Conservation (phyloP, 1,139 yeast species). For the Suhomyces chickasaworum region DNA sequence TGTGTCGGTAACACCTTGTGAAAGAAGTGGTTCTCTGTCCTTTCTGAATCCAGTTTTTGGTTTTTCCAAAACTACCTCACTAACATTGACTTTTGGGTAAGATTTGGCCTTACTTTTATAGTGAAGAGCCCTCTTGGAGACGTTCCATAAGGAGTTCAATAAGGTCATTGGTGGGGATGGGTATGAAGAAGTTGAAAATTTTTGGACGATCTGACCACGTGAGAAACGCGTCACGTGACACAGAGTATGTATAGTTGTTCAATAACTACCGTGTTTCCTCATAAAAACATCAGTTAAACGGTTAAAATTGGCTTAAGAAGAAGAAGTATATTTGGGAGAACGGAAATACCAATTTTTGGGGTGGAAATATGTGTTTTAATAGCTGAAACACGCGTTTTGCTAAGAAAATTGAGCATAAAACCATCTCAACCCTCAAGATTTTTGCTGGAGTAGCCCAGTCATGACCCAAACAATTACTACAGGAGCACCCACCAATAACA, state of each 20-base stretch:
- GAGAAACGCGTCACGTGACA: not conserved
- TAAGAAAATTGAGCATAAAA: no score
- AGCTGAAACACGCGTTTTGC: no score
- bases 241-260: not conserved
- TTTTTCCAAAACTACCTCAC: constrained; percentile 42
- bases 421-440: no score
- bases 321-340: no score
- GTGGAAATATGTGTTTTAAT: no score
- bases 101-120: constrained; percentile 33
- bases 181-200: constrained; percentile 6
- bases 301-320: not conserved
- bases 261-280: no score
- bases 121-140: constrained; percentile 30
- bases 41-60: constrained; percentile 44
- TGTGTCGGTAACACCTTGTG: constrained; percentile 44
- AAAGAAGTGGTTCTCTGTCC: constrained; percentile 42
- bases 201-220: not conserved
- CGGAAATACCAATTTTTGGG: no score
- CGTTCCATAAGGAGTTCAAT: constrained; percentile 3
- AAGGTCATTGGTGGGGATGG: constrained; percentile 1
- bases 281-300: no score
- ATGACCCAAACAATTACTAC: no score
- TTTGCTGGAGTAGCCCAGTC: no score
- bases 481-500: no score
- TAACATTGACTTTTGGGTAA: constrained; percentile 45